Evolutionary conservation across 345 rosid genomes (phyloP), one percentile per base, ranked within the genome.

Genomic region (Eucalyptus marginata): DNA sequence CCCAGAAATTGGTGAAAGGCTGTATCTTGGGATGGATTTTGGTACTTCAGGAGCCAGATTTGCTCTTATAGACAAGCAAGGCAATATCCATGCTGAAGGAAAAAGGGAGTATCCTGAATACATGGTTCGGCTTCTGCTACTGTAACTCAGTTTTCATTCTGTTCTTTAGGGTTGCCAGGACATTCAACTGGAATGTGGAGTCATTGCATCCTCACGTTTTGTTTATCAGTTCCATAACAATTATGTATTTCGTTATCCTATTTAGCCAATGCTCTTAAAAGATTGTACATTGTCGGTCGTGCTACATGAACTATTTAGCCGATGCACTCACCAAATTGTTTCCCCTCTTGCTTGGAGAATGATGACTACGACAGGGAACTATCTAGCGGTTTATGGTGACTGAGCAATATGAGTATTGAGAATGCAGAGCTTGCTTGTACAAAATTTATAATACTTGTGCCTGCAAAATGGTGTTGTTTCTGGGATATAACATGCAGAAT

Each of bases 21-120:
- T 96, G 50, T 96, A 93, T 90, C 93, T 97, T 33, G 99, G 99
- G 44, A 93, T 97, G 99, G 99, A 97, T 88, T 97, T 97, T 90
- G 99, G 99, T 49, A 97, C 99, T 7, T 97, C 99, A 20, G 99
- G 99, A 79, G 99, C 98, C 87, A 92, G 99, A 89, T 97, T 88
- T 89, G 95, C 96, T 68, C 90, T 97, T 47, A 96, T 97, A 86
- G 96, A 96, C 90, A 93, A 94, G 40, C 88, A 93, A 87, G 99
- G 99, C 46, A 88, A 18, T 18, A 93, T 96, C 88, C 92, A 80
- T 80, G 91, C 96, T 7, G 89, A 97, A 92, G 98, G 97, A 31
- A 96, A 95, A 93, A 94, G 94, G 90, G 95, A 93, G 50, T 97
- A 96, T 90, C 97, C 95, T 13, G 89, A 36, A 79, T 91, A 85